Conservation (phyloP, 495 filamentous ascomycete genomes). For the Penicillium cinerascens region DNA sequence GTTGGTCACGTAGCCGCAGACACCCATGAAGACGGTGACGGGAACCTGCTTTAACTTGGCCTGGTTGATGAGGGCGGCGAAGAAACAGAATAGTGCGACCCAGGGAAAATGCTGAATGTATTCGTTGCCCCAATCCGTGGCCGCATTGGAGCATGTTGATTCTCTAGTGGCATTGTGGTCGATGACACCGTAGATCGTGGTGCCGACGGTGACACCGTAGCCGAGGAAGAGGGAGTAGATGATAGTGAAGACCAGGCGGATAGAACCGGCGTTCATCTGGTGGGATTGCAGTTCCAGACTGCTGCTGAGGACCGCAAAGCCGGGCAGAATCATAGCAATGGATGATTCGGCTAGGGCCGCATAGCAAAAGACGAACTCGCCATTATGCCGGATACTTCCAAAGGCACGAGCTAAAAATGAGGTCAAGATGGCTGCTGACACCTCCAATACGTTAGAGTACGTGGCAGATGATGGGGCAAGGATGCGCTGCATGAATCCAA, state of each 20-base stretch:
- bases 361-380: conserved; percentile 72
- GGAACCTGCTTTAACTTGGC: conserved; percentile 82
- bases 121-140: conserved; percentile 31
- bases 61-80: conserved; percentile 78
- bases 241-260: conserved; percentile 88
- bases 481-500: conserved; percentile 76
- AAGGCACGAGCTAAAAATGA: conserved; percentile 81
- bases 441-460: conserved; percentile 79
- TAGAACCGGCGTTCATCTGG: conserved; percentile 80
- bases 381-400: conserved; percentile 59
- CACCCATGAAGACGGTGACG: conserved; percentile 71
- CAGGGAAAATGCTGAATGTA: conserved; percentile 49
- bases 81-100: conserved; percentile 72
- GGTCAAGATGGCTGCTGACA: conserved; percentile 73
- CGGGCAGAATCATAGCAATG: conserved; percentile 86
- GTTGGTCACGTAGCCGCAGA: conserved; percentile 76
- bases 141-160: conserved; percentile 52
- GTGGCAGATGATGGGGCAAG: conserved; percentile 74
- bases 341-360: conserved; percentile 80
- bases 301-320: conserved; percentile 74
- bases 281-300: conserved; percentile 81
- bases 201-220: conserved; percentile 94
- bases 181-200: conserved; percentile 78
- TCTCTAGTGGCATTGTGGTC: conserved; percentile 66
- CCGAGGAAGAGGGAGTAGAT: conserved; percentile 93